Conservation (phyloP, 805 yeast species). For the Ogataea pilisensis region DNA sequence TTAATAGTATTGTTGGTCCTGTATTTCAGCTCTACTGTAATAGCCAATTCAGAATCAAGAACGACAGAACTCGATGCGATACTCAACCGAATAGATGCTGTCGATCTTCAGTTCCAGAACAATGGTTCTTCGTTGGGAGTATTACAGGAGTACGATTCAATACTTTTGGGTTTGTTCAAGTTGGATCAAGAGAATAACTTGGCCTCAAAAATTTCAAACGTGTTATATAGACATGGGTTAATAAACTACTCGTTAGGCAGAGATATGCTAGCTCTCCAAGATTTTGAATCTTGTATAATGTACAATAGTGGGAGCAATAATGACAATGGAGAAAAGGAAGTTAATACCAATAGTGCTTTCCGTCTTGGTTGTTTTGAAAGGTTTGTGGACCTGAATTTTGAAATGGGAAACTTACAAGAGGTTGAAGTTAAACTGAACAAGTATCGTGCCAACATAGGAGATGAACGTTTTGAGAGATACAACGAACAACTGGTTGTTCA, state of each 20-base stretch:
- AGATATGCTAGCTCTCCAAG: slow-evolving; percentile 48
- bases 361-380: slow-evolving; percentile 47
- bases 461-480: slow-evolving; percentile 1
- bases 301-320: slow-evolving; percentile 32
- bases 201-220: slow-evolving; percentile 32
- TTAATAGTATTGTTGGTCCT: background rate
- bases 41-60: background rate
- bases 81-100: slow-evolving; percentile 5
- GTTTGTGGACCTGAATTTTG: slow-evolving; percentile 44
- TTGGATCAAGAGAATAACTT: slow-evolving; percentile 7
- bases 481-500: slow-evolving; percentile 3
- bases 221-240: slow-evolving; percentile 57
- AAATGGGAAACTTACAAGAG: slow-evolving; percentile 47
- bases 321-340: no score
- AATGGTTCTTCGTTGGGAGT: slow-evolving; percentile 28
- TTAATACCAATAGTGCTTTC: slow-evolving; percentile 7
- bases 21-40: background rate
- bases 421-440: slow-evolving; percentile 20
- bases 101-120: slow-evolving; percentile 14
- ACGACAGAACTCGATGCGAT: background rate
- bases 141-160: slow-evolving; percentile 28
- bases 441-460: slow-evolving; percentile 10
- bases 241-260: slow-evolving; percentile 55
- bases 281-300: slow-evolving; percentile 45
- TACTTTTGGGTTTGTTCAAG: slow-evolving; percentile 17